phyloP scores from a whole-genome alignment of 2,329 filamentous ascomycete genomes.

The Penicillium sp. region DNA sequence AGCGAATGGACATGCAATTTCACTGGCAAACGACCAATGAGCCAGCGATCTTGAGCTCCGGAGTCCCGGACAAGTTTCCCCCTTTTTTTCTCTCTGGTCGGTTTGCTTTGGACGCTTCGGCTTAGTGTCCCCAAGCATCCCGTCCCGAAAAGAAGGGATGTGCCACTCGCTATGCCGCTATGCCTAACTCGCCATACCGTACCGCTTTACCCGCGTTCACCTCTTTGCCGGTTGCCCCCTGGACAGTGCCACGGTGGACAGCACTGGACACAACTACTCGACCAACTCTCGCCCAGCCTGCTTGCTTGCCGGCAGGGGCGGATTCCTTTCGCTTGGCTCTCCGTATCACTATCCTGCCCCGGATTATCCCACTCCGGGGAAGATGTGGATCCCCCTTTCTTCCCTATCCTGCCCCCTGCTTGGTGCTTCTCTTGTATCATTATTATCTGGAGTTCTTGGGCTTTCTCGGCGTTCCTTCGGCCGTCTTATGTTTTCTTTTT shows the following conservation, averaged over 20 bases:
- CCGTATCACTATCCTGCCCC: conserved; percentile 5
- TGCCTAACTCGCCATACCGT: conserved; percentile 7
- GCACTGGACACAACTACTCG: background rate
- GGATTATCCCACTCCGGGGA: conserved; percentile 16
- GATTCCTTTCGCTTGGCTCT: background rate
- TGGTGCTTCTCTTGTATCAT: conserved; percentile 19
- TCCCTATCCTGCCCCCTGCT: conserved; percentile 3
- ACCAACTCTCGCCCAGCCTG: background rate
- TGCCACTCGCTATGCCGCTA: conserved; percentile 2
- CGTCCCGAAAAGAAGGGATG: conserved; percentile 12
- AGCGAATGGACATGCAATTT: background rate
- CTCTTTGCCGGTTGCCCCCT: background rate
- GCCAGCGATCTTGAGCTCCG: background rate
- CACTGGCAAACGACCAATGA: background rate
- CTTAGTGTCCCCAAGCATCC: background rate
- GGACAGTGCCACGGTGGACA: no score
- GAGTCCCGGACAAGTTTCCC: background rate
- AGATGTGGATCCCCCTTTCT: conserved; percentile 15
- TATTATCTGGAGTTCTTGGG: conserved; percentile 21
- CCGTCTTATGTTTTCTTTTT: conserved; percentile 8
- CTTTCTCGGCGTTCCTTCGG: conserved; percentile 3
- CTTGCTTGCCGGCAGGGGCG: background rate
- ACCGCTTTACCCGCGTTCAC: conserved; percentile 12
- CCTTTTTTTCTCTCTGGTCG: conserved; percentile 7
- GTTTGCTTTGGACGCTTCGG: background rate